Base-by-base conservation (phyloP, 2,329 filamentous ascomycete genomes). In the Botrytis paeoniae region DNA sequence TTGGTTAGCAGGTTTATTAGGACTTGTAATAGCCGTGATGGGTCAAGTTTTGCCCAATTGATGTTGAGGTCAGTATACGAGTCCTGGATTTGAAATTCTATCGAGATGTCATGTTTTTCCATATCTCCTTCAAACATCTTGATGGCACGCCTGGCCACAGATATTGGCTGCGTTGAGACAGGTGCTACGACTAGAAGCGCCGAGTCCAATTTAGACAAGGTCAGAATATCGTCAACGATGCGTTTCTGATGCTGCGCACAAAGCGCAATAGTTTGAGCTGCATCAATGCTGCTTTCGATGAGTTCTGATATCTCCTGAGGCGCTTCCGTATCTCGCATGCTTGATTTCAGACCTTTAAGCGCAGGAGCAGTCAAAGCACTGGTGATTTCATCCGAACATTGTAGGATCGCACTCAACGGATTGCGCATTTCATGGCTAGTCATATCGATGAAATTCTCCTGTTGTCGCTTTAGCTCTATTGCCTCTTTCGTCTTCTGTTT, bases 61-160 rank as follows among this genome's bases (percentile, higher is more conserved):
- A 94, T 84, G 4, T 85, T 85, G 64, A 94, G 82, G 25, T 88
- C 84, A 22, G 87, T 84, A 79, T 92, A 93, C 0, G 90, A 90
- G 62, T 90, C 86, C 76, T 93, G 89, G 59, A 94, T 87, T 1
- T 86, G 85, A 76, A 94, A 92, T 57, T 89, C 86, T 81, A 94
- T 88, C 70, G 89, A 85, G 74, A 95, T 95, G 61, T 90, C 89
- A 73, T 93, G 91, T 12, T 90, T 90, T 63, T 89, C 85, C 22
- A 95, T 82, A 79, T 95, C 92, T 14, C 91, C 86, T 81, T 94
- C 92, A 77, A 94, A 94, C 89, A 95, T 93, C 80, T 93, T 93
- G 61, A 93, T 82, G 1, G 91, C 91, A 48, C 89, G 85, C 75
- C 91, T 88, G 2, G 93, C 89, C 12, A 93, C 88, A 37, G 88